Evolutionary conservation across 805 yeast genomes (phyloP).

Genomic region (Sugiyamaella americana): DNA sequence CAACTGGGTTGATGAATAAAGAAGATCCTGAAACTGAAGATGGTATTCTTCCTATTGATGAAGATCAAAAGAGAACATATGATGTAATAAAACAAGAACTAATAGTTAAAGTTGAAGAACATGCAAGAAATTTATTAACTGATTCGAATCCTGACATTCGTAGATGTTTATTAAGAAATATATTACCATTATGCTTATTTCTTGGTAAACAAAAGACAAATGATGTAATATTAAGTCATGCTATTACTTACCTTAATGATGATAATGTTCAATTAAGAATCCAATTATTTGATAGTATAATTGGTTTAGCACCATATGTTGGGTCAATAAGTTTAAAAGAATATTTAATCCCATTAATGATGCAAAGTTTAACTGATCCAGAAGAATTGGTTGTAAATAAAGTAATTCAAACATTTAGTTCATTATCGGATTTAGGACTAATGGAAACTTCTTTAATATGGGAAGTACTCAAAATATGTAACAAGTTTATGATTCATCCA

Average conservation of each 20-base stretch:
- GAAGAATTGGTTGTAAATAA: conserved; percentile 76
- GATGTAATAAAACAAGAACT: conserved; percentile 40
- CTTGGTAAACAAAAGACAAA: conserved; percentile 85
- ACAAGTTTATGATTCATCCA: conserved; percentile 72
- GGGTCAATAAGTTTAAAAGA: conserved; percentile 82
- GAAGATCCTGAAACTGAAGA: conserved; percentile 44
- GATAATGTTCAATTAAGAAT: conserved; percentile 59
- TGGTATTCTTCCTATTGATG: neutral
- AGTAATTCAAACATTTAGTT: conserved; percentile 55
- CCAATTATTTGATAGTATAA: conserved; percentile 63
- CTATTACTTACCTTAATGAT: conserved; percentile 87
- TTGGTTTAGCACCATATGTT: conserved; percentile 69
- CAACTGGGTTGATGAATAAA: conserved; percentile 27
- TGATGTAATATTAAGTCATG: conserved; percentile 81
- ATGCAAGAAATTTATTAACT: conserved; percentile 60
- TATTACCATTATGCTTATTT: conserved; percentile 71
- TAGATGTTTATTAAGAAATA: conserved; percentile 59
- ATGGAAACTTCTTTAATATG: conserved; percentile 46
- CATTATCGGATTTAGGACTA: conserved; percentile 51
- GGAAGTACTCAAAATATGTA: conserved; percentile 46
- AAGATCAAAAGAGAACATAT: conserved; percentile 29
- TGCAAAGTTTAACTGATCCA: conserved; percentile 76
- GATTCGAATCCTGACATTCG: conserved; percentile 63
- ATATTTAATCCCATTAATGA: conserved; percentile 74
- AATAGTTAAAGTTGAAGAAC: conserved; percentile 53